Conservation (phyloP, 177 flowering plant species). For the Vitis hybrid region DNA sequence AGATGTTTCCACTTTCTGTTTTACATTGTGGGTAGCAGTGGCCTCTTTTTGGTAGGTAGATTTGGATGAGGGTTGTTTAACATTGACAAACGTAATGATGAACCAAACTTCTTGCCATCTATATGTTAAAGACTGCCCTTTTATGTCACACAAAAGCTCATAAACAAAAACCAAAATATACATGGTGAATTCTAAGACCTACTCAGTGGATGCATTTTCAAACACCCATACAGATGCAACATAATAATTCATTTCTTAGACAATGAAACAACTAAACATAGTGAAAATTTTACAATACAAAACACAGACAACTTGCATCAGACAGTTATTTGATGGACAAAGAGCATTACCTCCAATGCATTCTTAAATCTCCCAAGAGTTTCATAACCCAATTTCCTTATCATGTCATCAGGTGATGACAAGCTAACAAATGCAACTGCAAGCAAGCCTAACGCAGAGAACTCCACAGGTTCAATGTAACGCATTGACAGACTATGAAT, state of each 20-base stretch:
- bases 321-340: background rate
- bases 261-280: background rate
- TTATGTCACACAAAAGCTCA: background rate
- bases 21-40: background rate
- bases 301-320: background rate
- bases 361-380: constrained; percentile 60
- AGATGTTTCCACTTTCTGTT: background rate
- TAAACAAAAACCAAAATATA: background rate
- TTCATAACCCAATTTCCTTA: constrained; percentile 80
- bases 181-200: background rate
- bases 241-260: background rate
- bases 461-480: constrained; percentile 76
- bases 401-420: constrained; percentile 70
- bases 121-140: background rate
- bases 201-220: background rate
- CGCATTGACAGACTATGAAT: constrained; percentile 64
- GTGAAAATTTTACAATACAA: background rate
- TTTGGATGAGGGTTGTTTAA: no score
- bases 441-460: constrained; percentile 83
- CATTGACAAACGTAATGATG: no score
- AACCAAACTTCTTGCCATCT: no score
- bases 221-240: background rate
- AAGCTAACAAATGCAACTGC: constrained; percentile 76
- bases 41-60: no score
- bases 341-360: constrained; percentile 57